Evolutionary conservation across 192 early-diverging fungal species (phyloP).

Genomic region (Backusella westeae): DNA sequence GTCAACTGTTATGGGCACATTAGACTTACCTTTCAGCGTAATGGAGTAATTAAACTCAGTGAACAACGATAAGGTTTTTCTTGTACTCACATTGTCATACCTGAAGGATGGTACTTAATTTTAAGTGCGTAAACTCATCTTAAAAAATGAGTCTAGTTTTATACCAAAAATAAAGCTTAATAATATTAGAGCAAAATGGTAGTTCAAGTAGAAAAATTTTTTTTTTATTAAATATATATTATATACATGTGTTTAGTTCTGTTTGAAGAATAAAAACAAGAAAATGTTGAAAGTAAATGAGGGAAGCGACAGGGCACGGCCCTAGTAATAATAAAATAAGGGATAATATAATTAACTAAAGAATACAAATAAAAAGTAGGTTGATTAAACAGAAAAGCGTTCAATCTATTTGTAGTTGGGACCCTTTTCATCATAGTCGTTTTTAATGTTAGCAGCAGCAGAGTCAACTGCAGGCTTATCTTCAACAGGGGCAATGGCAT

Average conservation of each 20-base stretch:
- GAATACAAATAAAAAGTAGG: background rate
- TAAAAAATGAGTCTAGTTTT: background rate
- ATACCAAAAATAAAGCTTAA: background rate
- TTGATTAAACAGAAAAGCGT: background rate
- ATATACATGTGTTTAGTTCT: constrained; percentile 2
- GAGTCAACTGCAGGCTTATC: constrained; percentile 24
- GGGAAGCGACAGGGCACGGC: background rate
- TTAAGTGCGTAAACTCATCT: background rate
- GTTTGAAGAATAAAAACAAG: background rate
- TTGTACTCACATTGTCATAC: background rate
- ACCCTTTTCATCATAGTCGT: constrained; percentile 25
- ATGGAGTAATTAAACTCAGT: background rate
- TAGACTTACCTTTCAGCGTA: background rate
- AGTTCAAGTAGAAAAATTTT: background rate
- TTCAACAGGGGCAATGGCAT: constrained; percentile 5
- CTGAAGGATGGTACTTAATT: background rate
- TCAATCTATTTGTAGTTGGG: constrained; percentile 22
- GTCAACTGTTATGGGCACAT: background rate
- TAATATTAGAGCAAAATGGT: background rate
- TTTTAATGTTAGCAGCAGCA: constrained; percentile 26
- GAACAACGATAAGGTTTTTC: background rate
- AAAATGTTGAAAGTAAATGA: background rate
- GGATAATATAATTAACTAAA: constrained; percentile 2
- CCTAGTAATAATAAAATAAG: constrained; percentile 8
- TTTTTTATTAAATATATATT: background rate